phyloP scores from a whole-genome alignment of 805 yeast genomes.

The Candida nonsorbophila region DNA sequence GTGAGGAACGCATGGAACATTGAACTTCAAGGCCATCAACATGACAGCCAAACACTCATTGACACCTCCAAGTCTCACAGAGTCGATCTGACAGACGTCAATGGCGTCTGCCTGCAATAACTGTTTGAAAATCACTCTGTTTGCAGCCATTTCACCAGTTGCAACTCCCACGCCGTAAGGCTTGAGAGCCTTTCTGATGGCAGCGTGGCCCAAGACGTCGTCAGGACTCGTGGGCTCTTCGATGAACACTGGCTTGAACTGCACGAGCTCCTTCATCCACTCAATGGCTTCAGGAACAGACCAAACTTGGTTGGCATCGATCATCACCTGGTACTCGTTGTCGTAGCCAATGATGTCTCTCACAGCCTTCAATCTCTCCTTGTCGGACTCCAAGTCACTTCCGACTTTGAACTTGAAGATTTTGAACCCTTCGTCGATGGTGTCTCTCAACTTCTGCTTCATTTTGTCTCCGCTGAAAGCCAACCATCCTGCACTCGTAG shows the following conservation, averaged over 20 bases:
- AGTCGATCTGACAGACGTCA: slow-evolving; percentile 12
- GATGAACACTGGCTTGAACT: slow-evolving; percentile 11
- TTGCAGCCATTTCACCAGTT: slow-evolving; percentile 13
- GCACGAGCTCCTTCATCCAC: slow-evolving; percentile 12
- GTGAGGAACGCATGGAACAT: slow-evolving; percentile 12
- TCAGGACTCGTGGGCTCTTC: slow-evolving; percentile 13
- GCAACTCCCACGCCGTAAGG: slow-evolving; percentile 11
- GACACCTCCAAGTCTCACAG: slow-evolving; percentile 11
- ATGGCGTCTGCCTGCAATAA: slow-evolving; percentile 11
- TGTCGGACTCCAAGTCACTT: slow-evolving; percentile 29
- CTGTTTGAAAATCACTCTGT: slow-evolving; percentile 12
- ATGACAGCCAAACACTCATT: slow-evolving; percentile 13
- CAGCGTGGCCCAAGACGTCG: slow-evolving; percentile 12
- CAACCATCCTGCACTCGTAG: slow-evolving; percentile 43
- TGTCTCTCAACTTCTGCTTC: slow-evolving; percentile 18
- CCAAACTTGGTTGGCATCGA: slow-evolving; percentile 12
- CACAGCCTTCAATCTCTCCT: slow-evolving; percentile 24
- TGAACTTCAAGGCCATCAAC: slow-evolving; percentile 11
- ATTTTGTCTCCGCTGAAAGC: slow-evolving; percentile 38
- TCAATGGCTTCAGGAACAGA: slow-evolving; percentile 13
- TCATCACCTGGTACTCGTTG: slow-evolving; percentile 13
- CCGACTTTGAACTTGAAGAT: slow-evolving; percentile 40
- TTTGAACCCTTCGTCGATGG: slow-evolving; percentile 31
- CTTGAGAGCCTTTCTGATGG: slow-evolving; percentile 11
- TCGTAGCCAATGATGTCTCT: slow-evolving; percentile 37